Percentiles rank a stretch among this genome's conserved stretches.
Evolutionary conservation across 345 rosid species (phyloP).

Genomic region (Salix caprea): DNA sequence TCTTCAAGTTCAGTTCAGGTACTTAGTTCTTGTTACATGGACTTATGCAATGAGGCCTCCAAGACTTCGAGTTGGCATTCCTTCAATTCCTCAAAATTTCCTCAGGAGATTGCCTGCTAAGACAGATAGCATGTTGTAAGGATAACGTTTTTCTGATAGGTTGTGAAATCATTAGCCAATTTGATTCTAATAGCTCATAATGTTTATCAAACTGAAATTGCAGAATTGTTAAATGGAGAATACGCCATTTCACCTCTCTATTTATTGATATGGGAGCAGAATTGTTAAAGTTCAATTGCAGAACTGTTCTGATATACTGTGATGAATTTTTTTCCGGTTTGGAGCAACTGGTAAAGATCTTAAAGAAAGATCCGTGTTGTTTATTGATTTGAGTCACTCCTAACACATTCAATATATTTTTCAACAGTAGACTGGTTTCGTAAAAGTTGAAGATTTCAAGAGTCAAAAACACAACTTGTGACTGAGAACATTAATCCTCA

Average conservation of each 20-base stretch:
- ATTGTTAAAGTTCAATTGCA: too few relatives aligned
- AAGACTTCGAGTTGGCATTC: neutral
- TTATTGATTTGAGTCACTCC: neutral
- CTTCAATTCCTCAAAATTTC: conserved; percentile 1
- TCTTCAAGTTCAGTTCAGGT: neutral
- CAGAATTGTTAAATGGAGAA: neutral
- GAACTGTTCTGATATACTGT: too few relatives aligned
- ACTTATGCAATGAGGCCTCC: conserved; percentile 5
- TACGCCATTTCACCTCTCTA: neutral
- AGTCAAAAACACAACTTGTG: too few relatives aligned
- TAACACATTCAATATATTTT: neutral
- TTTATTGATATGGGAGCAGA: neutral
- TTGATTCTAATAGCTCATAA: neutral
- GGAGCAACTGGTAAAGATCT: too few relatives aligned
- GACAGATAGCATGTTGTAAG: neutral
- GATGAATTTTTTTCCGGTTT: too few relatives aligned
- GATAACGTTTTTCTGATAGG: neutral
- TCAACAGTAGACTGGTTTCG: too few relatives aligned
- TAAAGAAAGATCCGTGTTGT: neutral
- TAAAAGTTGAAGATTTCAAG: neutral
- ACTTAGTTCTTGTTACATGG: neutral
- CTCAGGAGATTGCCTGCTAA: conserved; percentile 7
- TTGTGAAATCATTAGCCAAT: neutral
- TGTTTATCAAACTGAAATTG: neutral
- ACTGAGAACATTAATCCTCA: too few relatives aligned